Conservation (phyloP, 1,139 yeast species). For the Pichia sp. region DNA sequence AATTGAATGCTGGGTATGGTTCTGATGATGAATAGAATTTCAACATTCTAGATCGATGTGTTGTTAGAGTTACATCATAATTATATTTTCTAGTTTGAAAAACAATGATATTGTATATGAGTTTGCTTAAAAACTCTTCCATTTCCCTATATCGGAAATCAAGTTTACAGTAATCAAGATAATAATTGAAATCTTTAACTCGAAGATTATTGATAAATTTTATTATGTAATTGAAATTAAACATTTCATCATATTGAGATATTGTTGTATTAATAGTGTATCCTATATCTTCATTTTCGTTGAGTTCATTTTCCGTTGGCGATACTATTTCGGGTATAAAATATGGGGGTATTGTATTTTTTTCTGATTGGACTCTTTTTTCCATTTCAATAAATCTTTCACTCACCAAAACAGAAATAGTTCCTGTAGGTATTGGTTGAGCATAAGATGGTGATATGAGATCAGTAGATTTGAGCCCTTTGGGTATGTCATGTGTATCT, state of each 20-base stretch:
- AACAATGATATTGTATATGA: conserved; percentile 1
- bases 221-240: conserved; percentile 6
- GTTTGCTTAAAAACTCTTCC: neutral
- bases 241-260: conserved; percentile 13
- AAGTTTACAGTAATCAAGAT: conserved; percentile 7
- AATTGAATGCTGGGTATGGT: conserved; percentile 1
- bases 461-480: conserved; percentile 1
- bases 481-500: conserved; percentile 1
- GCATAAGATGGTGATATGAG: conserved; percentile 5
- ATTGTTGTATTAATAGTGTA: conserved; percentile 6
- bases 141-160: neutral
- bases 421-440: conserved; percentile 4
- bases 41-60: conserved; percentile 3
- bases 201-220: conserved; percentile 6
- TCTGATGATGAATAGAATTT: conserved; percentile 10
- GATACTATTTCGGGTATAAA: conserved; percentile 2
- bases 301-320: neutral
- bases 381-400: conserved; percentile 5
- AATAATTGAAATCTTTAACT: conserved; percentile 3
- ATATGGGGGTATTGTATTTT: conserved; percentile 1
- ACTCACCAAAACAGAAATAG: conserved; percentile 9
- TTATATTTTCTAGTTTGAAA: conserved; percentile 1
- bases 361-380: neutral
- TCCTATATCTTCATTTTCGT: neutral
- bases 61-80: conserved; percentile 1